Evolutionary conservation across 441 rosid genomes (phyloP).

Genomic region (Manihot esculenta): DNA sequence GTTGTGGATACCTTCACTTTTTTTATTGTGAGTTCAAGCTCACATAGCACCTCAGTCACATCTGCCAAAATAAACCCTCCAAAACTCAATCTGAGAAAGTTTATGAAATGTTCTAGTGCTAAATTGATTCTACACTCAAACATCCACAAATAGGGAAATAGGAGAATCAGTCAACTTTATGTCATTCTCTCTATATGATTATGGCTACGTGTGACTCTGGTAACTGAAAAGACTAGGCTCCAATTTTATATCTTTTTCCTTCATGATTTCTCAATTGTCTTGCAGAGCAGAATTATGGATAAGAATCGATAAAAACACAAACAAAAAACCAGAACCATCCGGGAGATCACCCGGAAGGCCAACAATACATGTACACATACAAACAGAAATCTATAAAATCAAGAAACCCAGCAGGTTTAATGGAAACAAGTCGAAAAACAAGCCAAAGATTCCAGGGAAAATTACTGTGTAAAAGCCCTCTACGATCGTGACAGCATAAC

Average conservation of each 20-base stretch:
- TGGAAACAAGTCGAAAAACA: not conserved
- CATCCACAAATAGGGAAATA: not conserved
- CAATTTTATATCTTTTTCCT: not conserved
- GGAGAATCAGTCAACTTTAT: slow-evolving; percentile 4
- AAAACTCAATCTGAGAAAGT: slow-evolving; percentile 12
- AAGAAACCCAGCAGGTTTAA: not conserved
- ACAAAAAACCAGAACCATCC: not conserved
- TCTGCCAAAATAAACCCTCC: slow-evolving; percentile 45
- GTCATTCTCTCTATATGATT: not conserved
- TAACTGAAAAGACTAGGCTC: no score
- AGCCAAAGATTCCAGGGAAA: slow-evolving; percentile 12
- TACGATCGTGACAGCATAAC: slow-evolving; percentile 67
- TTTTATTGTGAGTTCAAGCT: slow-evolving; percentile 78
- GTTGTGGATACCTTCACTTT: slow-evolving; percentile 96
- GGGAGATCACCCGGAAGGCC: not conserved
- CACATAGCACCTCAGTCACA: slow-evolving; percentile 73
- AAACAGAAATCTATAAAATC: slow-evolving; percentile 2
- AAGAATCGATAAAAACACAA: not conserved
- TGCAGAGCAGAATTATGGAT: not conserved
- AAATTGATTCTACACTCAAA: slow-evolving; percentile 19
- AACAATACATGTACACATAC: not conserved
- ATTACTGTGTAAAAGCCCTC: slow-evolving; percentile 80
- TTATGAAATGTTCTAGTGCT: slow-evolving; percentile 8
- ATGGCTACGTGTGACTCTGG: no score
- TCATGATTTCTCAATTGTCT: not conserved